Evolutionary conservation across 257 asterid species (phyloP).

Genomic region (Jasminum sambac): DNA sequence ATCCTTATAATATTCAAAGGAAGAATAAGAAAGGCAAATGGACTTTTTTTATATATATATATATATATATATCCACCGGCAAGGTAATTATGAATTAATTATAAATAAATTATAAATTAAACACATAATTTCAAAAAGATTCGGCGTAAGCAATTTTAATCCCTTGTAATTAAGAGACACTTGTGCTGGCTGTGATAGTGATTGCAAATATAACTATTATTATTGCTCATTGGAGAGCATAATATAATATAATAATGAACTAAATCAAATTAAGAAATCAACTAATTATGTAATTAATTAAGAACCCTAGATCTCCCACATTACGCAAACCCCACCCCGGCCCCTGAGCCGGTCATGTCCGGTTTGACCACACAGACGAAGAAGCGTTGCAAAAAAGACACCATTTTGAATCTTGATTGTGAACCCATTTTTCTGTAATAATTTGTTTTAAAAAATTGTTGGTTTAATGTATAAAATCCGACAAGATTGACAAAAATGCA

Average conservation of each 20-base stretch:
- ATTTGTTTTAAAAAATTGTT: no score
- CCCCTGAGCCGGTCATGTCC: no score
- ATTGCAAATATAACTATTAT: neutral
- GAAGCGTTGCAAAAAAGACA: neutral
- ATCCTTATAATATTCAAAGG: conserved; percentile 6
- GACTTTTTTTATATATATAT: no score
- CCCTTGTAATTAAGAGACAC: conserved; percentile 8
- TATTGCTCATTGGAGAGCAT: neutral
- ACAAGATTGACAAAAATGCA: no score
- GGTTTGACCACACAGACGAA: neutral
- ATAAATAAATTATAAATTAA: conserved; percentile 3
- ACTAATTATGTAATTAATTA: neutral
- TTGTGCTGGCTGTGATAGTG: neutral
- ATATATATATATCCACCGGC: no score
- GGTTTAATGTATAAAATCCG: no score
- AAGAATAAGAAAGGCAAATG: conserved; percentile 13
- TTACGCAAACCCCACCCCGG: no score
- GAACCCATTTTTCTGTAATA: neutral
- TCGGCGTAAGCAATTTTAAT: conserved; percentile 25
- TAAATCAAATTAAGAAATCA: neutral
- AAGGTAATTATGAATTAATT: no score
- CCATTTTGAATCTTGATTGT: conserved; percentile 14
- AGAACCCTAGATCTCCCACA: neutral
- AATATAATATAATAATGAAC: no score
- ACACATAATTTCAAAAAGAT: conserved; percentile 4